Percentiles rank a stretch among this genome's conserved stretches.
phyloP scores from a whole-genome alignment of 2,329 filamentous ascomycete genomes.

The Sporothrix curviconia region DNA sequence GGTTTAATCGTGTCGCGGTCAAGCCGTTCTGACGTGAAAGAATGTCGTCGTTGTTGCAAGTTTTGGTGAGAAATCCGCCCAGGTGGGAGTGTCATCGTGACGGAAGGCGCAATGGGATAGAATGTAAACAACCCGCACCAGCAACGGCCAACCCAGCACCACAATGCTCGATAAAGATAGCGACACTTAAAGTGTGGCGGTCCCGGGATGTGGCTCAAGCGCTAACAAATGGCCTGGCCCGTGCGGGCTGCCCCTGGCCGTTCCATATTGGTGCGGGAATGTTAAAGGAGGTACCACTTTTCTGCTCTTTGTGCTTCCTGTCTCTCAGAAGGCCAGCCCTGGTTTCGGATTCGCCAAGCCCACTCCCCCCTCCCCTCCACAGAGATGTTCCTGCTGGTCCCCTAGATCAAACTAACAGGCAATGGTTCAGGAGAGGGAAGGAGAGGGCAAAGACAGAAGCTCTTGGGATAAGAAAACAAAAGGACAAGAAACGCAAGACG shows the following conservation, averaged over 20 bases:
- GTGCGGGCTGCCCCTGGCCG: slow-evolving; percentile 1
- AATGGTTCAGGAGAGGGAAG: not conserved
- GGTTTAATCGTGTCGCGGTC: not conserved
- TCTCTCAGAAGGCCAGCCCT: not conserved
- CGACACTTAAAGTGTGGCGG: slow-evolving; percentile 1
- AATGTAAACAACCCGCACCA: slow-evolving; percentile 19
- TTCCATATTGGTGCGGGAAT: not conserved
- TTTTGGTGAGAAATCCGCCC: not conserved
- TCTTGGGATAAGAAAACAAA: not conserved
- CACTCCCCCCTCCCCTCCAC: not conserved
- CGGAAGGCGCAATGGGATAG: not conserved
- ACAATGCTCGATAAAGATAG: slow-evolving; percentile 12
- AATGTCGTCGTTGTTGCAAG: not conserved
- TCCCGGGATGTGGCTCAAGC: not conserved
- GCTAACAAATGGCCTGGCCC: not conserved
- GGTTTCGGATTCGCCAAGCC: slow-evolving; percentile 16
- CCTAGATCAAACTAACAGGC: not conserved
- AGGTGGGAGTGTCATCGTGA: not conserved
- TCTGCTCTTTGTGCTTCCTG: not conserved
- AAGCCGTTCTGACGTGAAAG: no score
- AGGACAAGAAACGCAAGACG: not conserved
- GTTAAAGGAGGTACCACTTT: slow-evolving; percentile 6
- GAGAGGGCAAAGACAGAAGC: not conserved
- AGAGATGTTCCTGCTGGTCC: not conserved
- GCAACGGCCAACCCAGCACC: slow-evolving; percentile 8